Conservation (phyloP, 768 basidiomycete genomes). For the Royoungia palumana region DNA sequence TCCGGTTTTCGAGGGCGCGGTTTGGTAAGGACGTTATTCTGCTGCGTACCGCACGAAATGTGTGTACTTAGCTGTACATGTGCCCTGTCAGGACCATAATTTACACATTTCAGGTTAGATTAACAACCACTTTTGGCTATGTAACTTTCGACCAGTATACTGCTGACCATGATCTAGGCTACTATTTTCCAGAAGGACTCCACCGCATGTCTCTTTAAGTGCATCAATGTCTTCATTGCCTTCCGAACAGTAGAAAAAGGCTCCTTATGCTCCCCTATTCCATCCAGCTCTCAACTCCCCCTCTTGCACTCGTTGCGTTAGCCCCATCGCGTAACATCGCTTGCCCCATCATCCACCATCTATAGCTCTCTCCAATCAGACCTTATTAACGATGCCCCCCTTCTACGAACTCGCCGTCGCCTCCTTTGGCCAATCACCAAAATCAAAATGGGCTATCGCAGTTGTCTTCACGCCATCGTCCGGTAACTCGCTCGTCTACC, state of each 20-base stretch:
- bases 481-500: conserved; percentile 30
- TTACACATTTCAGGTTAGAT: conserved; percentile 35
- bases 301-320: neutral
- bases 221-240: conserved; percentile 13
- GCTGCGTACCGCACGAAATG: conserved; percentile 7
- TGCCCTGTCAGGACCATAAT: conserved; percentile 23
- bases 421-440: conserved; percentile 23
- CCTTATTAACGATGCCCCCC: conserved; percentile 26
- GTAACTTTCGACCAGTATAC: neutral
- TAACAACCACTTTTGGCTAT: conserved; percentile 19
- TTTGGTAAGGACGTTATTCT: conserved; percentile 25
- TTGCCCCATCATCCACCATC: neutral
- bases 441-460: conserved; percentile 25
- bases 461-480: conserved; percentile 29
- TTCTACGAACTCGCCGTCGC: conserved; percentile 33
- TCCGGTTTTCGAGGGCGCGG: conserved; percentile 12
- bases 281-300: conserved; percentile 1
- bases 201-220: conserved; percentile 18
- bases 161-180: conserved; percentile 15
- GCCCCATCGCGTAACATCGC: neutral
- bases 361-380: neutral
- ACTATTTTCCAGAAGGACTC: conserved; percentile 21
- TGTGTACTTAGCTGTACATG: conserved; percentile 16
- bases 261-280: neutral
- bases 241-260: conserved; percentile 22